These are phyloP conservation scores for Ensete glaucum DNA, from an alignment of 176 grass and related monocot genomes.

Conservation along the genomic window DNA sequence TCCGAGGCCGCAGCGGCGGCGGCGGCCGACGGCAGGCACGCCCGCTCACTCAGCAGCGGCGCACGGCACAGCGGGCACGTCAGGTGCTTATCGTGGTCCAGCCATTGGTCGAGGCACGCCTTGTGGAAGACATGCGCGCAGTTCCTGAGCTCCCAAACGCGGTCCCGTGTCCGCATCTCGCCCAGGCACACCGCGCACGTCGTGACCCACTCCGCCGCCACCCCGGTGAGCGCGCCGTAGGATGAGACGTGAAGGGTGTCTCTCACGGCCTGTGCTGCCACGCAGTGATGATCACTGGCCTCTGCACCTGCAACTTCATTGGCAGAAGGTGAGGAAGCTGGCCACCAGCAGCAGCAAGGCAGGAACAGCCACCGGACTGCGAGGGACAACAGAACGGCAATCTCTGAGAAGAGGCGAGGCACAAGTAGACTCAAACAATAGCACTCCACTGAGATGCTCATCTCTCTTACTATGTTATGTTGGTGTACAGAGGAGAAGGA, in stretches of 20 bases:
- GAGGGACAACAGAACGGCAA: not conserved
- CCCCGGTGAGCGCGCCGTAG: not conserved
- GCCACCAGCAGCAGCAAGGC: not conserved
- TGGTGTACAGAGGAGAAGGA: not conserved
- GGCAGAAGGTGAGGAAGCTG: not conserved
- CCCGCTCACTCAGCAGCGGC: not conserved
- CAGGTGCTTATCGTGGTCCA: no score
- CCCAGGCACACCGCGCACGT: constrained; percentile 7
- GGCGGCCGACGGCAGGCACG: not conserved
- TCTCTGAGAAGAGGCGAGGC: not conserved
- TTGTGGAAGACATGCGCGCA: no score
- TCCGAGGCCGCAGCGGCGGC: not conserved
- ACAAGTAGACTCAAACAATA: not conserved
- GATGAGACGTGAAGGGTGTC: not conserved
- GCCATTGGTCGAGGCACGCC: no score
- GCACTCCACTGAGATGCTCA: not conserved
- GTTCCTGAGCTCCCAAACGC: no score
- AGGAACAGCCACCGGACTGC: not conserved
- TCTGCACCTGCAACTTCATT: not conserved
- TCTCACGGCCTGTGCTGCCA: not conserved
- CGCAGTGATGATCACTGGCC: not conserved
- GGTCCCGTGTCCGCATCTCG: not conserved
- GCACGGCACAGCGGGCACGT: no score
- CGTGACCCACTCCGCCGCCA: not conserved
- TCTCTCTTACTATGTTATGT: not conserved